Base-by-base conservation (phyloP, 805 yeast species). In the Candida boleticola region DNA sequence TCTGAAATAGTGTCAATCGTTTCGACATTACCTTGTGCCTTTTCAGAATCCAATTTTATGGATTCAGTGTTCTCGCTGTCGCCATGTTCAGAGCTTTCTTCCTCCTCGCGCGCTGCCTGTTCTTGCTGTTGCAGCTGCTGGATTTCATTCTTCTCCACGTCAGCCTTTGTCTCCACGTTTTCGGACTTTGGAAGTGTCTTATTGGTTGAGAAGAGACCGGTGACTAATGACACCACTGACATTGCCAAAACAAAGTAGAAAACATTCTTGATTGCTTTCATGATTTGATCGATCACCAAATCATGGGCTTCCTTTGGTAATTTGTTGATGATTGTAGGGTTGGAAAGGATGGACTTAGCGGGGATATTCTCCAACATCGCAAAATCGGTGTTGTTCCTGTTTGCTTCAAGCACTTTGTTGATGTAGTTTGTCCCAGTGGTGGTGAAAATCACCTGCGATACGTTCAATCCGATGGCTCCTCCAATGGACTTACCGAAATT, bases 241-340 rank as follows among this genome's bases (percentile, higher is more conserved):
- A 68, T 53, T 0, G 67, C 79, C 14, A 75, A 45, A 13, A 63
- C 56, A 39, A 69, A 55, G 54, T 65, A 71, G 44, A 66, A 75
- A 1, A 68, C 70, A 46, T 68, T 66, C 35, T 58, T 55, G 27
- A 77, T 54, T 7, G 71, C 57, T 7, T 48, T 48, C 73, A 74
- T 65, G 26, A 73, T 48, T 29, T 59, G 61, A 40, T 60, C 55
- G 26, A 63, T 42, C 2, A 64, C 53, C 31, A 55, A 35, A 3
- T 51, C 49, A 23, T 52, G 50, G 3, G 62, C 49, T 1, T 44
- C 40, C 3, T 44, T 36, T 1, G 70, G 63, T 11, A 68, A 50
- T 14, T 18, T 17, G 34, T 60, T 51, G 16, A 68, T 57, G 5
- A 57, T 26, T 6, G 46, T 42, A 1, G 74, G 73, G 11, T 64